Base-by-base conservation (phyloP, 1,139 yeast species). In the Candida sanyaensis region DNA sequence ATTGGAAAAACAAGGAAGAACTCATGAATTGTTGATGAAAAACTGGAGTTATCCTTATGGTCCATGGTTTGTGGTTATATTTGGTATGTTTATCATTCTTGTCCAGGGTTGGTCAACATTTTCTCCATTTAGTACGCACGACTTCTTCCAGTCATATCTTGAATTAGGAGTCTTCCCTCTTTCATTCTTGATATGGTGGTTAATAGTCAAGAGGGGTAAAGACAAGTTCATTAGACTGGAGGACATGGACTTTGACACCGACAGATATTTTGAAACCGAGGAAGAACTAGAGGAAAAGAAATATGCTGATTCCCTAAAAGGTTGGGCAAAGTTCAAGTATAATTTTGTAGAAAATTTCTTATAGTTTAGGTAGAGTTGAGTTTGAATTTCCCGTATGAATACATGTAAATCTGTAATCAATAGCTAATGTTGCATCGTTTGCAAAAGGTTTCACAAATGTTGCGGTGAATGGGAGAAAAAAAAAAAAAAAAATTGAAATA, bases 31-130 rank as follows among this genome's bases (percentile, higher is more conserved):
- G n/a, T 52, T 63, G 28, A 71, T 57, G 59, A 66, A 55, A 43
- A 73, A 73, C 56, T 72, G 77, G 77, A 66, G 76, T 0, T 65
- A 73, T 54, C 78, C 78, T 12, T 63, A 57, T 49, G 78, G 78
- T 1, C 75, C 77, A 2, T 71, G 71, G 69, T 59, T 67, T 47
- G 72, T 69, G 27, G 65, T 71, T 3, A 54, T 72, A 6, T 64
- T 66, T 45, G 72, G 72, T 26, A 60, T 66, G 0, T 64, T 73
- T 46, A 65, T 73, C 44, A 66, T 73, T 31, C 58, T 73, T 44
- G 68, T 72, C 8, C 78, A 73, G 58, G 78, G 77, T 4, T 73
- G 77, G 88, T 61, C 80, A 5, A 64, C 84, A 1, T 80, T 83
- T 51, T 69, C 79, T 2, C 88, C 88, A 7, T 73, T 69, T 61